These are phyloP conservation scores for Fusarium nanum DNA, from an alignment of 2,329 filamentous ascomycete genomes.

Conservation along the genomic window DNA sequence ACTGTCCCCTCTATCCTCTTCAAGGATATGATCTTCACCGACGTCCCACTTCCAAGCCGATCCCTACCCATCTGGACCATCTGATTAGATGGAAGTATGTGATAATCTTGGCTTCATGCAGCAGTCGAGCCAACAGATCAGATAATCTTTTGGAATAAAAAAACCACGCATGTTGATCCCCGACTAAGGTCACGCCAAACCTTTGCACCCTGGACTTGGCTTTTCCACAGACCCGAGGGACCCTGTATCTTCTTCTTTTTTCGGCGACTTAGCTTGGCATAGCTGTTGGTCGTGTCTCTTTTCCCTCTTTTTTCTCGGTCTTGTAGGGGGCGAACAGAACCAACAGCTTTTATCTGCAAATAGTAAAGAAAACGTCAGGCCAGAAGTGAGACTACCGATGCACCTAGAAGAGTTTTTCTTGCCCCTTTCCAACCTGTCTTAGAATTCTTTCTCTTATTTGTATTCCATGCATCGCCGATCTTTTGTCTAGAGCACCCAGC, in stretches of 20 bases:
- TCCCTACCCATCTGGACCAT: slow-evolving; percentile 21
- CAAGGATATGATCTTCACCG: neutral
- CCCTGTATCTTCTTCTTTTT: slow-evolving; percentile 3
- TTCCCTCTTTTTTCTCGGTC: neutral
- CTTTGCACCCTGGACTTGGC: neutral
- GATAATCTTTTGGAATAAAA: slow-evolving; percentile 4
- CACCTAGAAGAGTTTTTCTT: neutral
- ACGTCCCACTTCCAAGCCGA: slow-evolving; percentile 7
- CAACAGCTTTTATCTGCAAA: neutral
- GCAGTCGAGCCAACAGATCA: slow-evolving; percentile 14
- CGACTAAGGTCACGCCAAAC: neutral
- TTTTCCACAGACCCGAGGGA: slow-evolving; percentile 1
- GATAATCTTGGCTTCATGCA: slow-evolving; percentile 26
- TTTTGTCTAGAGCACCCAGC: neutral
- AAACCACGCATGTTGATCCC: slow-evolving; percentile 10
- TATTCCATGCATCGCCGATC: slow-evolving; percentile 2
- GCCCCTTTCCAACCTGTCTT: neutral
- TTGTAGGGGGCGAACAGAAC: neutral
- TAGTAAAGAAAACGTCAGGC: slow-evolving; percentile 12
- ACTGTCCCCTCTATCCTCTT: neutral
- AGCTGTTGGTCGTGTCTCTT: slow-evolving; percentile 13
- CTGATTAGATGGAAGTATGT: slow-evolving; percentile 25
- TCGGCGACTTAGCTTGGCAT: neutral
- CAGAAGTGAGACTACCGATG: neutral
- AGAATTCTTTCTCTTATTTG: neutral